A percentile compares a stretch with the other conserved stretches of the same genome.
Conservation (phyloP, 257 asterid species). For the Penstemon newberryi region DNA sequence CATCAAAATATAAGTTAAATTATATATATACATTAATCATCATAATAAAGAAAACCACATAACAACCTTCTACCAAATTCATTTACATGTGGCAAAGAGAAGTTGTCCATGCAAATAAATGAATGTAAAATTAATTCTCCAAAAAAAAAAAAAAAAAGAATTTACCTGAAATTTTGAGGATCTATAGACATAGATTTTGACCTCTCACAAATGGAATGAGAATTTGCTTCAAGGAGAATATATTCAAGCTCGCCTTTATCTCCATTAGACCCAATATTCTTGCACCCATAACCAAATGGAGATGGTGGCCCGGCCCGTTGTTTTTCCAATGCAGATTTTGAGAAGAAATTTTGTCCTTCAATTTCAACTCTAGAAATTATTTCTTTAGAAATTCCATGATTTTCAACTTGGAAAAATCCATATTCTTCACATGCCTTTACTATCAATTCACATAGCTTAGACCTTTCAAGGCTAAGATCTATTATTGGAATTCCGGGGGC, state of each 20-base stretch:
- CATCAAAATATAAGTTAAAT: no score
- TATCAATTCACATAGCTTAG: constrained; percentile 34
- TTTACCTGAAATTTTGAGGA: constrained; percentile 58
- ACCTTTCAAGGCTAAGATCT: constrained; percentile 46
- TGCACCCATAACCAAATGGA: constrained; percentile 80
- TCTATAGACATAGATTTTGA: constrained; percentile 44
- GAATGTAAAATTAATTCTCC: neutral
- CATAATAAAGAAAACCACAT: neutral
- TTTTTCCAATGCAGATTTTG: constrained; percentile 49
- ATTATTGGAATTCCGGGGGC: constrained; percentile 51
- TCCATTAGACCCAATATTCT: constrained; percentile 72
- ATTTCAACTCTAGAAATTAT: constrained; percentile 45
- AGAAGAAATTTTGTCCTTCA: constrained; percentile 49
- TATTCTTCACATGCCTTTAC: constrained; percentile 59
- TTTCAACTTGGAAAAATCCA: constrained; percentile 65
- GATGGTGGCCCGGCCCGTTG: constrained; percentile 47
- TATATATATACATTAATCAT: no score
- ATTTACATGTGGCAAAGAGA: neutral
- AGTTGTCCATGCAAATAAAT: constrained; percentile 9
- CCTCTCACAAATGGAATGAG: constrained; percentile 36
- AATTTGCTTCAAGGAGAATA: constrained; percentile 54
- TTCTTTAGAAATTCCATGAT: constrained; percentile 57
- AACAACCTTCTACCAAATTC: neutral
- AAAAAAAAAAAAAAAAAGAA: neutral
- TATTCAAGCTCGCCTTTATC: constrained; percentile 80